Base-by-base conservation (phyloP, 352 stramenopile species). In the Phytophthora pluvialis region DNA sequence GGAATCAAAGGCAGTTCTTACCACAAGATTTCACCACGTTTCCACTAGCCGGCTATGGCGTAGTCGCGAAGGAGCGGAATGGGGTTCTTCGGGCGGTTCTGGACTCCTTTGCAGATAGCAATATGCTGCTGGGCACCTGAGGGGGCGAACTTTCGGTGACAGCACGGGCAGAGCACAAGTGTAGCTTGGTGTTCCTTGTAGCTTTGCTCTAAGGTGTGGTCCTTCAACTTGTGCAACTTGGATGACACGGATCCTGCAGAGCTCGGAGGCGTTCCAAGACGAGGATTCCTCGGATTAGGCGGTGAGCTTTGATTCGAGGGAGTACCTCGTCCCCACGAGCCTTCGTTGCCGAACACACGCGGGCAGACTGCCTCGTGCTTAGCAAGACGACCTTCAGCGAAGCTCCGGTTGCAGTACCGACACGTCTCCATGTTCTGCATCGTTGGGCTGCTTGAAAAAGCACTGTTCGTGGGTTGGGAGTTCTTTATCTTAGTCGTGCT, bases 341-440 rank as follows among this genome's bases (percentile, higher is more conserved):
- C 75, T 73, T 95, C 83, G 29, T 78, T 85, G 8, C 87, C 87
- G 50, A 95, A 94, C 8, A 94, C 84, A 15, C 85, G 81, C 1
- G 79, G 85, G 51, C 88, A 95, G 4, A 94, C 84, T 21, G 75
- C 78, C 64, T 95, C 88, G 49, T 95, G 88, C 65, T 95, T 95
- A 3, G 75, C 80, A 9, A 95, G 70, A 1, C 86, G 73, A 3
- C 88, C 88, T 76, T 93, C 80, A 10, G 88, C 88, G 61, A 95
- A 95, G 59, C 81, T 93, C 5, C 86, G 81, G 7, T 60, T 64
- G 48, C 88, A 95, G 64, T 93, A 91, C 5, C 81, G 78, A 61
- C 88, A 95, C 13, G 77, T 93, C 65, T 95, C 86, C 32, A 61
- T 74, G 15, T 77, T 60, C 31, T 79, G 65, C 18, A 31, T 50